Percentiles rank a stretch among this genome's conserved stretches.
phyloP scores from a whole-genome alignment of 73 alveolate species.

The Stentor roeselii region DNA sequence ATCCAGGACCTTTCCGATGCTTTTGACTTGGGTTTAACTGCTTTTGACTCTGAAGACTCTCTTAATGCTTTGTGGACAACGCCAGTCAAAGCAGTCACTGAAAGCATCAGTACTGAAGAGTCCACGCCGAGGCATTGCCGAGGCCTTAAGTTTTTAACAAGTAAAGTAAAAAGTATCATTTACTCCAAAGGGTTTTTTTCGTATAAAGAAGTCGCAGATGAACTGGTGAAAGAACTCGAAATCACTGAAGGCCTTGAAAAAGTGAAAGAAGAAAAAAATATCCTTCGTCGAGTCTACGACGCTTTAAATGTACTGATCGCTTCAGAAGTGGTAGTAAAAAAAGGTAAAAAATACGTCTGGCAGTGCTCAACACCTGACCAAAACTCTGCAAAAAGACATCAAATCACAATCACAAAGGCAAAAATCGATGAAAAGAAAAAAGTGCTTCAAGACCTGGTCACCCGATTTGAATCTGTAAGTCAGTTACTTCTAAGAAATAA shows the following conservation, averaged over 20 bases:
- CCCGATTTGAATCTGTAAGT: background rate
- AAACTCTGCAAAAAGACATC: background rate
- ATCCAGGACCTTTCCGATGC: constrained; percentile 19
- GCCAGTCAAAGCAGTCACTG: background rate
- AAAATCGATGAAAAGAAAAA: background rate
- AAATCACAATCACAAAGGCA: background rate
- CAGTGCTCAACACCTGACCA: background rate
- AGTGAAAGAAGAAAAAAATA: constrained; percentile 63
- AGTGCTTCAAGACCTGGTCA: constrained; percentile 5
- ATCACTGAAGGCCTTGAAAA: constrained; percentile 22
- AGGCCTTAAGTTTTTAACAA: constrained; percentile 56
- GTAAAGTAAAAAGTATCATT: constrained; percentile 46
- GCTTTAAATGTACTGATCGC: constrained; percentile 70
- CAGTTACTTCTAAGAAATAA: background rate
- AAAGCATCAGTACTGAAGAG: constrained; percentile 1
- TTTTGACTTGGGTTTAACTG: background rate
- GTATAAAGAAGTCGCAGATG: constrained; percentile 59
- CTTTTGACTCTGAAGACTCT: constrained; percentile 4
- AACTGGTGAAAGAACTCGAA: constrained; percentile 40
- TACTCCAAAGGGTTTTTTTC: constrained; percentile 35
- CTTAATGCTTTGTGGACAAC: constrained; percentile 1
- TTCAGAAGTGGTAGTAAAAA: constrained; percentile 52
- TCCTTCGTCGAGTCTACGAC: constrained; percentile 68
- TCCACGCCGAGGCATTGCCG: constrained; percentile 23
- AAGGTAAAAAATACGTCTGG: constrained; percentile 33